Evolutionary conservation across 257 asterid genomes (phyloP).

Genomic region (Rehmannia glutinosa): DNA sequence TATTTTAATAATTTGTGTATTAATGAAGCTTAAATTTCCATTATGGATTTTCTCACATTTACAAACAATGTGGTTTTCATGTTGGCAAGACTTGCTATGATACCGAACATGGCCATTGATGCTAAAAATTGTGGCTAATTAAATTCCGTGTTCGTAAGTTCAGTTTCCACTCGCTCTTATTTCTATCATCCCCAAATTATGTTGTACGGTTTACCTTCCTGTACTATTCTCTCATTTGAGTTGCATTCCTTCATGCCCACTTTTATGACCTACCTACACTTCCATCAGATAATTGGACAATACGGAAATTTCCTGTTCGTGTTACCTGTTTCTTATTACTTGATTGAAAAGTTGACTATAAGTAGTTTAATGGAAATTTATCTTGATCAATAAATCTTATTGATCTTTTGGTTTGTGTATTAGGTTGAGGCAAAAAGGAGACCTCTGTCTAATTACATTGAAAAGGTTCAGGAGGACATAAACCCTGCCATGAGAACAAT

Average conservation of each 20-base stretch:
- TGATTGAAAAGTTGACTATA: no score
- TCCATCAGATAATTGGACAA: background rate
- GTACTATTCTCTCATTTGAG: no score
- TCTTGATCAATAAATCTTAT: background rate
- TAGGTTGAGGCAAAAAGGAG: conserved; percentile 69
- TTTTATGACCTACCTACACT: no score
- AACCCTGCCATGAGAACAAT: conserved; percentile 63
- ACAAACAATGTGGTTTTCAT: background rate
- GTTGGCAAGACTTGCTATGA: background rate
- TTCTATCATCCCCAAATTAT: no score
- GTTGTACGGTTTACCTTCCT: no score
- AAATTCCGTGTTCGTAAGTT: background rate
- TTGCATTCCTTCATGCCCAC: no score
- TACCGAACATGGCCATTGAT: background rate
- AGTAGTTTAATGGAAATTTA: background rate
- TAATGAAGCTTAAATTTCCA: background rate
- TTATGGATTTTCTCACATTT: background rate
- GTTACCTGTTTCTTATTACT: background rate
- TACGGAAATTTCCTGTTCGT: background rate
- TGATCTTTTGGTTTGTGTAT: background rate
- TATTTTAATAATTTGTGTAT: no score
- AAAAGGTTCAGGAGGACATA: conserved; percentile 61
- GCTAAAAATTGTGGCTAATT: background rate
- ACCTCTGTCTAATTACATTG: conserved; percentile 73
- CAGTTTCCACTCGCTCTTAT: background rate